Evolutionary conservation across 345 rosid genomes (phyloP).

Genomic region (Lumnitzera littorea): DNA sequence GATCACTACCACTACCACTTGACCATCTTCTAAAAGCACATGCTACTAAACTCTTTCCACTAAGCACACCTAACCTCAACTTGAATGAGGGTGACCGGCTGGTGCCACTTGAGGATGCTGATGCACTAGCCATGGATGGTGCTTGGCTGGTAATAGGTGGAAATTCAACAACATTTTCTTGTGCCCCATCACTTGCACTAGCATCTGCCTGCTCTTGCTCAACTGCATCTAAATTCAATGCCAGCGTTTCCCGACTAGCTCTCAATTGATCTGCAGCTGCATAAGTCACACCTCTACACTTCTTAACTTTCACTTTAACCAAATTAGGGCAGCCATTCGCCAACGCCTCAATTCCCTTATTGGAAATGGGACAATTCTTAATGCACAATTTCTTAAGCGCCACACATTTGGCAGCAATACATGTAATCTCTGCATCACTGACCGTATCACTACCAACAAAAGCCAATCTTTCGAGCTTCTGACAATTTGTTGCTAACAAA

Average conservation of each 20-base stretch:
- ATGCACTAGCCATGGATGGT: constrained; percentile 21
- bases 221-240: constrained; percentile 22
- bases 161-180: constrained; percentile 41
- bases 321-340: constrained; percentile 69
- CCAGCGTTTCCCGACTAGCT: constrained; percentile 8
- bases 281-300: constrained; percentile 65
- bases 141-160: constrained; percentile 30
- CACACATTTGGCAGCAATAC: constrained; percentile 53
- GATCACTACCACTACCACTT: constrained; percentile 21
- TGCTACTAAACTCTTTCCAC: constrained; percentile 66
- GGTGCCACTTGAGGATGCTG: constrained; percentile 31
- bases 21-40: constrained; percentile 70
- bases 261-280: constrained; percentile 46
- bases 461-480: constrained; percentile 45
- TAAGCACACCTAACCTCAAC: constrained; percentile 51
- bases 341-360: constrained; percentile 64
- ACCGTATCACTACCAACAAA: constrained; percentile 40
- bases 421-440: constrained; percentile 32
- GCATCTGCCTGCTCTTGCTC: constrained; percentile 45
- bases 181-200: constrained; percentile 41
- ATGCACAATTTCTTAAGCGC: constrained; percentile 75
- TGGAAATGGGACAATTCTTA: constrained; percentile 58
- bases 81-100: constrained; percentile 54
- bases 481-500: constrained; percentile 53
- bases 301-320: constrained; percentile 78